Base-by-base conservation (phyloP, 139 green algal genomes). In the Spirogloea muscicola region DNA sequence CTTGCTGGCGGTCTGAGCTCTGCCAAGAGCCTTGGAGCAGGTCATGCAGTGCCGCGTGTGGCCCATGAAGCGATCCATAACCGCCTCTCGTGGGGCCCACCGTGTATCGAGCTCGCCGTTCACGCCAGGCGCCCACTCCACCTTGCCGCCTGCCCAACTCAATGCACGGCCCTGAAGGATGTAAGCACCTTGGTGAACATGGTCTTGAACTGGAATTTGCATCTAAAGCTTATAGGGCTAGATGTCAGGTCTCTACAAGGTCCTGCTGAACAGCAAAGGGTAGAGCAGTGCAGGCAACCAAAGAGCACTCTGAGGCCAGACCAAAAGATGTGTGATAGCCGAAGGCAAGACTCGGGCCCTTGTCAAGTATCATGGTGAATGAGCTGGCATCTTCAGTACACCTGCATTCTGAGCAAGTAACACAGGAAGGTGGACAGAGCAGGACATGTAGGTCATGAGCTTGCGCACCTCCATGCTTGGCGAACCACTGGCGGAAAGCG, bases 401-500 rank as follows among this genome's bases (percentile, higher is more conserved):
- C n/a, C n/a, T n/a, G n/a, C n/a, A n/a, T n/a, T n/a, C n/a, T n/a
- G n/a, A n/a, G n/a, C n/a, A n/a, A n/a, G n/a, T n/a, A n/a, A n/a
- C n/a, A n/a, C n/a, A n/a, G n/a, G n/a, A n/a, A n/a, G n/a, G n/a
- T n/a, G n/a, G n/a, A n/a, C n/a, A n/a, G n/a, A 55, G 42, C 39
- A 66, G 57, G n/a, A 52, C n/a, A 44, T 21, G 18, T 21, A 66
- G n/a, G n/a, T 39, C 18, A 44, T 21, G 18, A 48, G 18, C 42
- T 67, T 51, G 18, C 67, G 34, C 39, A 60, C 69, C 69, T 3
- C 6, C 69, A 13, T 78, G 51, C 34, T 77, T 78, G 38, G 37
- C 37, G 18, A 78, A 27, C 69, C 69, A 78, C 9, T 78, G 59
- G 4, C 69, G 36, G 38, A 76, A 78, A 65, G 69, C 69, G 1